Conservation (phyloP, 495 filamentous ascomycete species). For the Friedmanniomyces endolithicus region DNA sequence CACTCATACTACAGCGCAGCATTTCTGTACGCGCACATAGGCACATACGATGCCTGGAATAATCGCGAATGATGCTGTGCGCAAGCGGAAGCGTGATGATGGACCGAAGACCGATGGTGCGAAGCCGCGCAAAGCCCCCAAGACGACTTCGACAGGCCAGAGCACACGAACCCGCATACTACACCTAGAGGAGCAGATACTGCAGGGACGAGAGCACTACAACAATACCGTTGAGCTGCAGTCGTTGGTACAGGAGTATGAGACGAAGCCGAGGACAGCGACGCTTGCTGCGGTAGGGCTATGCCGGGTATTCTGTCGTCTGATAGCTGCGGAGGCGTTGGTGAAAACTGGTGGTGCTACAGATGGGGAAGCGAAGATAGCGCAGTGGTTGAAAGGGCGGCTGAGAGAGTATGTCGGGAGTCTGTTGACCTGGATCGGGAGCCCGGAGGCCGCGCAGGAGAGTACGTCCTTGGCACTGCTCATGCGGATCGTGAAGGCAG, state of each 20-base stretch:
- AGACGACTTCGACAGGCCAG: slow-evolving; percentile 32
- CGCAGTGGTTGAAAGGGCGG: slow-evolving; percentile 65
- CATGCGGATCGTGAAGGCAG: slow-evolving; percentile 74
- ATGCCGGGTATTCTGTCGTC: slow-evolving; percentile 76
- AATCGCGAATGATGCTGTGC: not conserved
- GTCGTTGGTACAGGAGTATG: slow-evolving; percentile 41
- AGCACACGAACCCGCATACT: slow-evolving; percentile 44
- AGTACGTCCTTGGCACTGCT: slow-evolving; percentile 57
- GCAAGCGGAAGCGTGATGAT: slow-evolving; percentile 12
- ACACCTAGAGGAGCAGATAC: slow-evolving; percentile 61
- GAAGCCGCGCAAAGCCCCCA: slow-evolving; percentile 16
- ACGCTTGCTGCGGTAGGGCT: slow-evolving; percentile 62
- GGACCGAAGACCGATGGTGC: slow-evolving; percentile 36
- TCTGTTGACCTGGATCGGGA: slow-evolving; percentile 19
- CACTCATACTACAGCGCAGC: too few species aligned
- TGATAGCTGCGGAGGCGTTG: slow-evolving; percentile 65
- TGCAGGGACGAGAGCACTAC: slow-evolving; percentile 76
- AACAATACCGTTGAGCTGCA: slow-evolving; percentile 79
- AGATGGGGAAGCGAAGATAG: slow-evolving; percentile 61
- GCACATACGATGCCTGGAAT: slow-evolving; percentile 7
- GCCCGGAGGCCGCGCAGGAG: slow-evolving; percentile 24
- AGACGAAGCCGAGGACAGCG: slow-evolving; percentile 27
- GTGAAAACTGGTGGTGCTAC: slow-evolving; percentile 47
- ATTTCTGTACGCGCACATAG: too few species aligned
- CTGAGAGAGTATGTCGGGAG: slow-evolving; percentile 47